These are phyloP conservation scores for Tylopilus plumbeoviolaceoides DNA, from an alignment of 768 basidiomycete genomes.

Conservation along the genomic window DNA sequence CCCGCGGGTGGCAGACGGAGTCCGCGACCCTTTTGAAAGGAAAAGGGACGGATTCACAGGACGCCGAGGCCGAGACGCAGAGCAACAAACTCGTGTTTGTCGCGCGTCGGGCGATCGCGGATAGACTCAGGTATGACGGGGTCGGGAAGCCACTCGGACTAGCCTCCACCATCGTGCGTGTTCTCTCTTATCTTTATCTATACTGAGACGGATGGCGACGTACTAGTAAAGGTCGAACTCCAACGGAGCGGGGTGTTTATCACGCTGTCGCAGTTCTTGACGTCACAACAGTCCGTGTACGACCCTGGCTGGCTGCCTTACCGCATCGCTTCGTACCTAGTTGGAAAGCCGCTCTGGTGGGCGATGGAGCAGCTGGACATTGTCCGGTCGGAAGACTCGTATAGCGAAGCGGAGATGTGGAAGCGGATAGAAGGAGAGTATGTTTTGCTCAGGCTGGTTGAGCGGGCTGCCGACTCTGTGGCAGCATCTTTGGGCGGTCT, in stretches of 20 bases:
- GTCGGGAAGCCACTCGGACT: slow-evolving; percentile 74
- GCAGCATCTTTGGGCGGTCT: slow-evolving; percentile 39
- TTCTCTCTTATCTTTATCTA: neutral
- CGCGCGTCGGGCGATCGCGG: slow-evolving; percentile 51
- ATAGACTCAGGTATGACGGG: slow-evolving; percentile 58
- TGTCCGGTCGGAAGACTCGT: slow-evolving; percentile 55
- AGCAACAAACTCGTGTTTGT: slow-evolving; percentile 57
- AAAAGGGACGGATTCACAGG: slow-evolving; percentile 8
- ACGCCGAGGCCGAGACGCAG: slow-evolving; percentile 12
- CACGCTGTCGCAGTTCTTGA: slow-evolving; percentile 52
- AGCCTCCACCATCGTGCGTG: slow-evolving; percentile 69
- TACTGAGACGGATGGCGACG: slow-evolving; percentile 25
- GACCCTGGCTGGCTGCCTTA: slow-evolving; percentile 65
- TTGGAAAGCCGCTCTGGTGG: slow-evolving; percentile 86
- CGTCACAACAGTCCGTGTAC: slow-evolving; percentile 57
- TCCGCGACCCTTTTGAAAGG: slow-evolving; percentile 9
- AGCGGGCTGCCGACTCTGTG: slow-evolving; percentile 60
- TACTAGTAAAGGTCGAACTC: slow-evolving; percentile 70
- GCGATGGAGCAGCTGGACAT: slow-evolving; percentile 75
- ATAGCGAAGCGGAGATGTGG: slow-evolving; percentile 46
- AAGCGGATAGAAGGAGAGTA: slow-evolving; percentile 66
- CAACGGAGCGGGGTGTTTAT: slow-evolving; percentile 42
- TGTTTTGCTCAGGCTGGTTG: slow-evolving; percentile 61
- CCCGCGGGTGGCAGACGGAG: slow-evolving; percentile 48
- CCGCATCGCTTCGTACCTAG: slow-evolving; percentile 64